Evolutionary conservation across 768 basidiomycete species (phyloP).

Genomic region (Galerina sulciceps): DNA sequence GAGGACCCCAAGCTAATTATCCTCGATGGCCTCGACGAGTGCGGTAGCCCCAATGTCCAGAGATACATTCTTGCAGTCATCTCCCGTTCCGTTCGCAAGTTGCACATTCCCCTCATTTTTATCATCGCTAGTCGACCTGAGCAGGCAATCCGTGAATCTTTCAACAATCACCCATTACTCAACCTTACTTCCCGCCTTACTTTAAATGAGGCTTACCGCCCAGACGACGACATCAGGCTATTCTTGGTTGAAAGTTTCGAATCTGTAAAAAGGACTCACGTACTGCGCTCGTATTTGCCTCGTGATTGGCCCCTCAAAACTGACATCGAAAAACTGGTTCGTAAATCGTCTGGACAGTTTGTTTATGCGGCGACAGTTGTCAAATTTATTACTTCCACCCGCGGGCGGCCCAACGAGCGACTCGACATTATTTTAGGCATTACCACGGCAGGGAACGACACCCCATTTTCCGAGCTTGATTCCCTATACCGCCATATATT

Average conservation of each 20-base stretch:
- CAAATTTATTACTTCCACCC: conserved; percentile 3
- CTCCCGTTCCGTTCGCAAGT: not conserved
- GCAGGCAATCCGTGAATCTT: not conserved
- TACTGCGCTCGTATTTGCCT: not conserved
- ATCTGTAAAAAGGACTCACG: not conserved
- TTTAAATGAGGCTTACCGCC: conserved; percentile 7
- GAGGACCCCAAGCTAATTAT: conserved; percentile 1
- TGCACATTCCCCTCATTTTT: not conserved
- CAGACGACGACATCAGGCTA: conserved; percentile 2
- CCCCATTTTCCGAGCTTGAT: conserved; percentile 12
- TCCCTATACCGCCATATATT: conserved; percentile 11
- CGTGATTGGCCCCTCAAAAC: conserved; percentile 1
- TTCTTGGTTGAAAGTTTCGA: conserved; percentile 3
- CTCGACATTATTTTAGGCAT: conserved; percentile 1
- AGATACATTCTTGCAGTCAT: conserved; percentile 3
- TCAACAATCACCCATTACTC: not conserved
- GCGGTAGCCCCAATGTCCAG: conserved; percentile 7
- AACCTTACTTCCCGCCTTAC: not conserved
- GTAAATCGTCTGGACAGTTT: conserved; percentile 14
- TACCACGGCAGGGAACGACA: not conserved
- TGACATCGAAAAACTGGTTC: not conserved
- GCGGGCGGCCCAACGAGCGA: not conserved
- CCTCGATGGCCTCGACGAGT: conserved; percentile 25
- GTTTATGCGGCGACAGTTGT: conserved; percentile 10
- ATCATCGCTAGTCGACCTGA: conserved; percentile 15